phyloP scores from a whole-genome alignment of 805 yeast species.

The Metschnikowia baotianmanensis region DNA sequence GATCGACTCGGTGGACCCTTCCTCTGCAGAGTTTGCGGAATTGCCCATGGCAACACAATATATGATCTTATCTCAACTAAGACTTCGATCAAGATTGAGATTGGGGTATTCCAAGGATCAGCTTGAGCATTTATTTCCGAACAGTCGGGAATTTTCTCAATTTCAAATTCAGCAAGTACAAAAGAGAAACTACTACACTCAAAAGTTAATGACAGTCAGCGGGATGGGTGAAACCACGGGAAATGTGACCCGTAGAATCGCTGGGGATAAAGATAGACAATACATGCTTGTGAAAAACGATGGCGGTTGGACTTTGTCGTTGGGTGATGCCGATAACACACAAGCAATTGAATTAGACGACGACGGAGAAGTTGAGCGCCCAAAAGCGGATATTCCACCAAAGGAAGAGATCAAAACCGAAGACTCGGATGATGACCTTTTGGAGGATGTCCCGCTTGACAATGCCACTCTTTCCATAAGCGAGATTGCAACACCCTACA shows the following conservation, averaged over 20 bases:
- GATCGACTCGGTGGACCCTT: constrained; percentile 76
- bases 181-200: constrained; percentile 87
- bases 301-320: constrained; percentile 79
- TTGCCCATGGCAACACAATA: constrained; percentile 88
- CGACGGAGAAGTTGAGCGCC: constrained; percentile 22
- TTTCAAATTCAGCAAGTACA: constrained; percentile 93
- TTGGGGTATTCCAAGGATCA: constrained; percentile 96
- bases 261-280: constrained; percentile 77
- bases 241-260: constrained; percentile 57
- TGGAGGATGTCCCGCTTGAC: constrained; percentile 27
- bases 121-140: constrained; percentile 73
- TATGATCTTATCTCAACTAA: constrained; percentile 76
- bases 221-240: constrained; percentile 66
- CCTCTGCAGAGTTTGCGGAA: constrained; percentile 68
- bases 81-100: constrained; percentile 83
- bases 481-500: no score
- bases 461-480: neutral
- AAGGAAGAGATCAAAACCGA: constrained; percentile 2
- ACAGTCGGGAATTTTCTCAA: constrained; percentile 83
- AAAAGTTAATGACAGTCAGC: constrained; percentile 74
- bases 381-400: neutral
- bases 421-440: constrained; percentile 20
- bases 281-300: constrained; percentile 74
- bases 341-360: constrained; percentile 55
- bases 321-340: constrained; percentile 37